Evolutionary conservation across 495 filamentous ascomycete species (phyloP).

Genomic region (Neurospora sp.): DNA sequence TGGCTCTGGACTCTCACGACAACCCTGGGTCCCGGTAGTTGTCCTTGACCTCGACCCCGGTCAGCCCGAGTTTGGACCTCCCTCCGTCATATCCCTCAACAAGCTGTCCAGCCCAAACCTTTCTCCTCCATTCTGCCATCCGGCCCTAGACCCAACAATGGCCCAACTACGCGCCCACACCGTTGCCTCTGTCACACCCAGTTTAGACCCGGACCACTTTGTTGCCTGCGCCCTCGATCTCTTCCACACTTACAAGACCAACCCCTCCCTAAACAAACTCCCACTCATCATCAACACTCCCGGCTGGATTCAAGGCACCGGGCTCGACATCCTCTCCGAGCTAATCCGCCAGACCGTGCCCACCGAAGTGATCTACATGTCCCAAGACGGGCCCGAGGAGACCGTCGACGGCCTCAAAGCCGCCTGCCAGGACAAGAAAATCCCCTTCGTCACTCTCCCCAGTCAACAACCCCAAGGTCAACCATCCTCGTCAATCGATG

Average conservation of each 20-base stretch:
- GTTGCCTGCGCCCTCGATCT: constrained; percentile 58
- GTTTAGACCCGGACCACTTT: constrained; percentile 62
- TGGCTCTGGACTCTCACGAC: constrained; percentile 17
- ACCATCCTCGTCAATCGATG: constrained; percentile 33
- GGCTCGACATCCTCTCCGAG: constrained; percentile 57
- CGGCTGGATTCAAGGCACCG: constrained; percentile 72
- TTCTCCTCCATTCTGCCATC: constrained; percentile 66
- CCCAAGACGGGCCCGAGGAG: constrained; percentile 55
- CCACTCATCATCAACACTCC: constrained; percentile 75
- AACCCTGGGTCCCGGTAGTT: constrained; percentile 33
- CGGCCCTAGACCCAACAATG: constrained; percentile 24
- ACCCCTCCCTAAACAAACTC: constrained; percentile 20
- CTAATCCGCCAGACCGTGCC: constrained; percentile 42
- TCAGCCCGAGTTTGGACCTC: constrained; percentile 71
- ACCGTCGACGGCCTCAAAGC: constrained; percentile 46
- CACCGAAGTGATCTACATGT: constrained; percentile 65
- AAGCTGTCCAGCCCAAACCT: constrained; percentile 54
- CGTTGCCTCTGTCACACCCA: constrained; percentile 59
- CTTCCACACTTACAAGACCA: constrained; percentile 49
- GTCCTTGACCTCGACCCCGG: constrained; percentile 78
- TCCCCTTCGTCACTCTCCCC: constrained; percentile 34
- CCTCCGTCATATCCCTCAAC: constrained; percentile 66
- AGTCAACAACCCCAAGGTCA: constrained; percentile 33
- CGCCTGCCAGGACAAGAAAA: constrained; percentile 18
- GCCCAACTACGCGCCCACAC: constrained; percentile 51